A percentile compares a stretch with the other conserved stretches of the same genome.
Evolutionary conservation across 2,329 filamentous ascomycete species (phyloP).

Genomic region (Colletotrichum spaethianum): DNA sequence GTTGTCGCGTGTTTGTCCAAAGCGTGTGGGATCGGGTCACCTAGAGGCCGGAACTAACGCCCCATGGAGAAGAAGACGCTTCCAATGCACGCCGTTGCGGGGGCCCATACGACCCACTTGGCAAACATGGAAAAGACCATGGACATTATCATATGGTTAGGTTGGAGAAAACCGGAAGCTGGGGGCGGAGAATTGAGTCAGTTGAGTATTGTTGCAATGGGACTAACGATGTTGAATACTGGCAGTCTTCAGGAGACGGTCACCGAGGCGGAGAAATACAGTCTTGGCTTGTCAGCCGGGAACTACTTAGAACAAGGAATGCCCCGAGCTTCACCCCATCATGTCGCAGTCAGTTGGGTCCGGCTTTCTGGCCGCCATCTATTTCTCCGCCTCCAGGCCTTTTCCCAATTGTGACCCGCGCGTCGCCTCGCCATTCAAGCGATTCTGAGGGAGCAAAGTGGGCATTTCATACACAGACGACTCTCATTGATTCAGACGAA

Average conservation of each 20-base stretch:
- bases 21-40: conserved; percentile 16
- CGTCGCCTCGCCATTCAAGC: conserved; percentile 16
- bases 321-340: neutral
- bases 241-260: neutral
- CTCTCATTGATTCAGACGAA: neutral
- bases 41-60: conserved; percentile 19
- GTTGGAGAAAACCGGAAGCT: neutral
- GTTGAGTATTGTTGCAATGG: conserved; percentile 17
- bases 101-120: conserved; percentile 37
- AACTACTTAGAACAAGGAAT: neutral
- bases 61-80: conserved; percentile 37
- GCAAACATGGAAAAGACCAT: conserved; percentile 6
- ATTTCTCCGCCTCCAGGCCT: conserved; percentile 34
- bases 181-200: conserved; percentile 38
- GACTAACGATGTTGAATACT: neutral
- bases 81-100: conserved; percentile 19
- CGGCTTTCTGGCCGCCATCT: neutral
- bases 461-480: neutral
- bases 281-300: neutral
- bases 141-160: neutral
- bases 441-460: conserved; percentile 14
- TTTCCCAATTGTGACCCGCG: conserved; percentile 10
- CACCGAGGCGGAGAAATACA: conserved; percentile 22
- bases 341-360: neutral
- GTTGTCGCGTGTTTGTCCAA: conserved; percentile 33